Conservation (phyloP, 2,329 filamentous ascomycete species). For the Boeremia exigua region DNA sequence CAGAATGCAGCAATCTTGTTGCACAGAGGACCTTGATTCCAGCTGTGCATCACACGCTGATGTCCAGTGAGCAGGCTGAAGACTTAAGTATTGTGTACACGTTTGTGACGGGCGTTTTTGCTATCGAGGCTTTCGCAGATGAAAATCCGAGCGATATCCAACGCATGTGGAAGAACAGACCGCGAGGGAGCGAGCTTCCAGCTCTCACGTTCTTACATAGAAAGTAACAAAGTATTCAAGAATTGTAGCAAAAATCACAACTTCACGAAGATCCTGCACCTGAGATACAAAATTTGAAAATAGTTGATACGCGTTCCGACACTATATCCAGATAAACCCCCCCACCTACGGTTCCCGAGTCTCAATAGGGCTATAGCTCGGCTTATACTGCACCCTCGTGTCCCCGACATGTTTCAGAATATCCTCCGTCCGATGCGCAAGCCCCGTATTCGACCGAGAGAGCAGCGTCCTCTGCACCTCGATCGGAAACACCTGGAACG, state of each 20-base stretch:
- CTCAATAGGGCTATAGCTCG: not conserved
- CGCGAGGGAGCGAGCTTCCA: not conserved
- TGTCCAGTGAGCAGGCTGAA: not conserved
- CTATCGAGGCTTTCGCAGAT: conserved; percentile 1
- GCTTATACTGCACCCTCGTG: conserved; percentile 2
- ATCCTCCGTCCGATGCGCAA: conserved; percentile 2
- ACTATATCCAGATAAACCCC: no score
- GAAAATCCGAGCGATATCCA: not conserved
- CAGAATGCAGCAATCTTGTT: conserved; percentile 15
- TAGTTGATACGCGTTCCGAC: no score
- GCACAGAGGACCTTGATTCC: conserved; percentile 22
- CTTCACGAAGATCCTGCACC: no score
- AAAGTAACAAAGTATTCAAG: no score
- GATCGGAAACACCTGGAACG: conserved; percentile 1
- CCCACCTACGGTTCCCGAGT: not conserved
- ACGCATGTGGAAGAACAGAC: not conserved
- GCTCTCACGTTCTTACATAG: no score
- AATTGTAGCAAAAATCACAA: no score
- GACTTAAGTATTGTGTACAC: not conserved
- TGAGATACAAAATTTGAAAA: no score
- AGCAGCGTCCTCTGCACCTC: not conserved
- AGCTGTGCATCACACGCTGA: conserved; percentile 4
- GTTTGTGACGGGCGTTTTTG: conserved; percentile 4
- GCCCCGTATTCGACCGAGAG: not conserved
- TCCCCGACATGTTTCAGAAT: not conserved